These are phyloP conservation scores for Orbilia oligospora DNA, from an alignment of 2,329 filamentous ascomycete genomes.

Conservation along the genomic window DNA sequence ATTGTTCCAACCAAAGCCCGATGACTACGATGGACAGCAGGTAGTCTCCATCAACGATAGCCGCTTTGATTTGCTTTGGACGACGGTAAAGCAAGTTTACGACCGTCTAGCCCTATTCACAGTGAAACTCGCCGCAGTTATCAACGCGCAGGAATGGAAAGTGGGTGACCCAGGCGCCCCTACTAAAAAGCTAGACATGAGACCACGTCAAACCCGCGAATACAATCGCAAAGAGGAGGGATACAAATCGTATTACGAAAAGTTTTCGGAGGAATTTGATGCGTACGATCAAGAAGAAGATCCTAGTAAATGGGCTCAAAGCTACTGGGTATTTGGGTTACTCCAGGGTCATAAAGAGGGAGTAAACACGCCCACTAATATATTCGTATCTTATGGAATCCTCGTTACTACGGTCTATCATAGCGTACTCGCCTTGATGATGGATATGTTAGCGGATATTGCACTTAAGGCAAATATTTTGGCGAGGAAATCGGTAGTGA, in stretches of 20 bases:
- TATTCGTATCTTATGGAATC: conserved; percentile 23
- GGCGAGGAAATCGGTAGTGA: conserved; percentile 7
- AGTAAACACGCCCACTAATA: background rate
- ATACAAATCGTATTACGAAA: conserved; percentile 28
- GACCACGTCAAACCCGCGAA: conserved; percentile 19
- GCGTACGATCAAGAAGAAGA: conserved; percentile 12
- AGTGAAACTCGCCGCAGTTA: background rate
- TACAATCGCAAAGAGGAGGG: conserved; percentile 23
- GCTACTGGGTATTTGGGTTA: background rate
- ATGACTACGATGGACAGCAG: conserved; percentile 17
- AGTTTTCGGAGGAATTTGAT: conserved; percentile 20
- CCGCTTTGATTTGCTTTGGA: conserved; percentile 20
- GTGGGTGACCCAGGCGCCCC: conserved; percentile 1
- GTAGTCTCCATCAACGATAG: conserved; percentile 23
- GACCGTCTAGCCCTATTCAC: conserved; percentile 17
- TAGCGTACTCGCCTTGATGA: conserved; percentile 31
- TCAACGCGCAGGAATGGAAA: background rate
- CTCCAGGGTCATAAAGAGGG: background rate
- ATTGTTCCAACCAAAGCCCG: conserved; percentile 29
- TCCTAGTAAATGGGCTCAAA: background rate
- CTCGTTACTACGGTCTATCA: conserved; percentile 18
- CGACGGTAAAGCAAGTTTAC: conserved; percentile 17
- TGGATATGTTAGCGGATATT: conserved; percentile 55
- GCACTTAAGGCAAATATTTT: conserved; percentile 28
- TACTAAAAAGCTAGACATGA: background rate